These are phyloP conservation scores for Wickerhamiella nectarea DNA, from an alignment of 805 yeast genomes.

Conservation along the genomic window DNA sequence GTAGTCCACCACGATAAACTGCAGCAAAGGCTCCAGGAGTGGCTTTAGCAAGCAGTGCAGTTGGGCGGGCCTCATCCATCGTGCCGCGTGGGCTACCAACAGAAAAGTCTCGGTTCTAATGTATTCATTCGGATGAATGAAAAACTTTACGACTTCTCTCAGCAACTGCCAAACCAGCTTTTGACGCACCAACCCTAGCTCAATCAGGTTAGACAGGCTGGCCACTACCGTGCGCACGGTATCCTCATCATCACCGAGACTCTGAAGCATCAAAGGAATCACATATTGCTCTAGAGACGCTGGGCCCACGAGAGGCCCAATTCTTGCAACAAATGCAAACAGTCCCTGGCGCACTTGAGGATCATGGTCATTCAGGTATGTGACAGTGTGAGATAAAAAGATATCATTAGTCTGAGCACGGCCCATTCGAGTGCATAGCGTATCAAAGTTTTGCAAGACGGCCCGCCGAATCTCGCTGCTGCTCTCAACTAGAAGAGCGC, in stretches of 20 bases:
- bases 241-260: slow-evolving; percentile 73
- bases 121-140: slow-evolving; percentile 80
- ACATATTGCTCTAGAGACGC: slow-evolving; percentile 77
- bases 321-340: slow-evolving; percentile 53
- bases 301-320: slow-evolving; percentile 71
- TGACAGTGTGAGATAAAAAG: slow-evolving; percentile 76
- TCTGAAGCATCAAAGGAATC: slow-evolving; percentile 70
- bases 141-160: slow-evolving; percentile 37
- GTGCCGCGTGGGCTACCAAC: slow-evolving; percentile 48
- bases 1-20: slow-evolving; percentile 60
- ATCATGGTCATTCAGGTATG: slow-evolving; percentile 73
- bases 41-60: slow-evolving; percentile 75
- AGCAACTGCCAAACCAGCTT: slow-evolving; percentile 43
- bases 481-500: slow-evolving; percentile 54
- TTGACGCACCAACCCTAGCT: slow-evolving; percentile 41
- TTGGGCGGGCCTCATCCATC: slow-evolving; percentile 60
- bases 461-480: slow-evolving; percentile 55
- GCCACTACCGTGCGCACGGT: slow-evolving; percentile 56
- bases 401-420: slow-evolving; percentile 79
- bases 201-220: slow-evolving; percentile 41
- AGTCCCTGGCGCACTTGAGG: slow-evolving; percentile 55
- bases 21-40: slow-evolving; percentile 57
- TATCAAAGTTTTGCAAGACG: slow-evolving; percentile 54
- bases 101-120: slow-evolving; percentile 56
- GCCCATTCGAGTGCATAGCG: slow-evolving; percentile 71